These are phyloP conservation scores for Didymella pomorum DNA, from an alignment of 2,329 filamentous ascomycete species.

Conservation along the genomic window DNA sequence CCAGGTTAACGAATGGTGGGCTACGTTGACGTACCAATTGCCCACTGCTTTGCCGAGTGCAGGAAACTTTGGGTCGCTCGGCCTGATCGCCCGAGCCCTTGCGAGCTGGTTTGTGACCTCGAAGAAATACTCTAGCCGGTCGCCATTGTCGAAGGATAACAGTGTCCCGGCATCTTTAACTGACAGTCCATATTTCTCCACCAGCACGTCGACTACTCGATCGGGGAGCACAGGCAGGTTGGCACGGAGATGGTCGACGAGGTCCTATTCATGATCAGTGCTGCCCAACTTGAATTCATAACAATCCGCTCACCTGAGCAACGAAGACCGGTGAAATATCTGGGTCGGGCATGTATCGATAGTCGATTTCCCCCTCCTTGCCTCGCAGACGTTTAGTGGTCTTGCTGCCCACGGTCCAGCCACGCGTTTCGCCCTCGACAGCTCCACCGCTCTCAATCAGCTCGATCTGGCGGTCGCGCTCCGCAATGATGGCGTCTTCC, in stretches of 20 bases:
- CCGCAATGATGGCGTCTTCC: conserved; percentile 91
- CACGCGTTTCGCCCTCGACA: conserved; percentile 86
- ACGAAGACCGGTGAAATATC: conserved; percentile 85
- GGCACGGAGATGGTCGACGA: conserved; percentile 69
- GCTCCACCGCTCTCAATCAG: conserved; percentile 77
- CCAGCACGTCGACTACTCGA: conserved; percentile 69
- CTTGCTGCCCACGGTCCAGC: conserved; percentile 86
- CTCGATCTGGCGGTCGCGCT: conserved; percentile 85
- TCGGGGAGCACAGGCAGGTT: conserved; percentile 78
- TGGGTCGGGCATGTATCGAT: conserved; percentile 97
- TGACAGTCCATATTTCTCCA: conserved; percentile 71
- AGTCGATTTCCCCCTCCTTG: conserved; percentile 97
- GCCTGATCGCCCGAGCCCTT: conserved; percentile 27
- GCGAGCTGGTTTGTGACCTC: conserved; percentile 60
- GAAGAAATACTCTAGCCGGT: conserved; percentile 82
- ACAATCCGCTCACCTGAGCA: conserved; percentile 54
- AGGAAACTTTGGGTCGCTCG: conserved; percentile 28
- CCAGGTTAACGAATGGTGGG: background rate
- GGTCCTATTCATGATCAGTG: conserved; percentile 54
- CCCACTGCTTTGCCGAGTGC: conserved; percentile 58
- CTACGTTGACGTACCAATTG: conserved; percentile 60
- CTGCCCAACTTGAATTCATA: background rate
- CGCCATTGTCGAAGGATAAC: conserved; percentile 77
- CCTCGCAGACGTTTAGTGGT: conserved; percentile 83
- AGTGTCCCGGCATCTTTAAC: conserved; percentile 85